phyloP scores from a whole-genome alignment of 176 grass and related monocot genomes.

The Oryza officinalis region DNA sequence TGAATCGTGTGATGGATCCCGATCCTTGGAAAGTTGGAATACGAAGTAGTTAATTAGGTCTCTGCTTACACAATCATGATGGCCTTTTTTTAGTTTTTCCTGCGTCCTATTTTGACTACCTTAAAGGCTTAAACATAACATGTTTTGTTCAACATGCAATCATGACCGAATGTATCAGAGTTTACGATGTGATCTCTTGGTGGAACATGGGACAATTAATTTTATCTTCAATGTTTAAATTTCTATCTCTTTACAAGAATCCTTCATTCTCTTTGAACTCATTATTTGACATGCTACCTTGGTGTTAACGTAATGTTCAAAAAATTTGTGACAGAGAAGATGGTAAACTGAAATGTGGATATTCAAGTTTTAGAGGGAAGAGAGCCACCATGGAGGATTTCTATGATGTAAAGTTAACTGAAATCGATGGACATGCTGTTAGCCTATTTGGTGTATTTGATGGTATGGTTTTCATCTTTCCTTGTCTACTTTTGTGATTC shows the following conservation, averaged over 20 bases:
- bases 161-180: neutral
- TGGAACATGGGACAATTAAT: conserved; percentile 5
- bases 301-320: conserved; percentile 41
- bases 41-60: neutral
- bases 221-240: conserved; percentile 8
- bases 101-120: neutral
- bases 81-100: neutral
- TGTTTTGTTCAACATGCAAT: neutral
- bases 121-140: neutral
- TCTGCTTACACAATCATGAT: neutral
- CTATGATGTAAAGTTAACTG: conserved; percentile 80
- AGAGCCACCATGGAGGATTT: conserved; percentile 93
- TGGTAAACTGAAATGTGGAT: conserved; percentile 81
- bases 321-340: conserved; percentile 69
- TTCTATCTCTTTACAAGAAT: conserved; percentile 7
- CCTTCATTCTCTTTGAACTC: neutral
- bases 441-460: conserved; percentile 92
- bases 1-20: neutral
- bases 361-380: conserved; percentile 87
- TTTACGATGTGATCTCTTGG: conserved; percentile 16
- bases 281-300: conserved; percentile 26
- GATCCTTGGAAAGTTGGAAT: neutral
- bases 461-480: conserved; percentile 55
- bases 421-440: conserved; percentile 71
- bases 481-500: conserved; percentile 8